Percentiles rank a stretch among this genome's conserved stretches.
Conservation (phyloP, 495 filamentous ascomycete genomes). For the Penicillium crystallinum region DNA sequence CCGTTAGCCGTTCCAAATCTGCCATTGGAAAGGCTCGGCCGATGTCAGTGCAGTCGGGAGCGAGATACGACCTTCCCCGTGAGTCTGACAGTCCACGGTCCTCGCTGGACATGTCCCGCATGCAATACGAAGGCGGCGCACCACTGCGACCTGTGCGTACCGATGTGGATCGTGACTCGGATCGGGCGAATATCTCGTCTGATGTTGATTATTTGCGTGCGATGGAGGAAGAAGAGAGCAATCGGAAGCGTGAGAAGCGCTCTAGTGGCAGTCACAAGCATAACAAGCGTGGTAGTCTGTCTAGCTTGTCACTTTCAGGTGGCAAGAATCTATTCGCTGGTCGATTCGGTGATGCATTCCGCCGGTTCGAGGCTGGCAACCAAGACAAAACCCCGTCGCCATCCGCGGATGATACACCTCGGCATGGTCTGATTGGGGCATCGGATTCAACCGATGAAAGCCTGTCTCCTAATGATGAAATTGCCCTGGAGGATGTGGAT, state of each 20-base stretch:
- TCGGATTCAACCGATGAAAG: slow-evolving; percentile 48
- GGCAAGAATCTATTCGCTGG: slow-evolving; percentile 84
- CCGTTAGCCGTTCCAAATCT: slow-evolving; percentile 56
- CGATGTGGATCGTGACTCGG: slow-evolving; percentile 32
- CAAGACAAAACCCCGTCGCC: slow-evolving; percentile 52
- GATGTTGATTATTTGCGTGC: slow-evolving; percentile 83
- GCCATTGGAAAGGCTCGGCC: slow-evolving; percentile 61
- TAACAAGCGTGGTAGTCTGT: slow-evolving; percentile 74
- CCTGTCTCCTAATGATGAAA: slow-evolving; percentile 49
- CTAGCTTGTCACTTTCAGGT: slow-evolving; percentile 66
- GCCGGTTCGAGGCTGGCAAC: slow-evolving; percentile 73
- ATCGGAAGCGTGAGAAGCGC: slow-evolving; percentile 66
- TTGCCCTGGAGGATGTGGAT: slow-evolving; percentile 49
- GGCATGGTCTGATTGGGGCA: slow-evolving; percentile 56
- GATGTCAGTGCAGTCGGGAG: slow-evolving; percentile 70
- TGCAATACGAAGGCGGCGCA: slow-evolving; percentile 35
- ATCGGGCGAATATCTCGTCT: slow-evolving; percentile 63
- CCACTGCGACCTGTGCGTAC: slow-evolving; percentile 34
- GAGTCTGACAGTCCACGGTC: slow-evolving; percentile 50
- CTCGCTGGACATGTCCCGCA: slow-evolving; percentile 33
- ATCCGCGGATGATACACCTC: slow-evolving; percentile 32
- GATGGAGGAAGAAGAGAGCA: slow-evolving; percentile 66
- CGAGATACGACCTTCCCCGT: slow-evolving; percentile 70
- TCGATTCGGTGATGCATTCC: slow-evolving; percentile 93
- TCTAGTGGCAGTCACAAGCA: slow-evolving; percentile 60